A percentile compares a stretch with the other conserved stretches of the same genome.
These are phyloP conservation scores for Boletus reticulatus DNA, from an alignment of 768 basidiomycete genomes.

Conservation along the genomic window DNA sequence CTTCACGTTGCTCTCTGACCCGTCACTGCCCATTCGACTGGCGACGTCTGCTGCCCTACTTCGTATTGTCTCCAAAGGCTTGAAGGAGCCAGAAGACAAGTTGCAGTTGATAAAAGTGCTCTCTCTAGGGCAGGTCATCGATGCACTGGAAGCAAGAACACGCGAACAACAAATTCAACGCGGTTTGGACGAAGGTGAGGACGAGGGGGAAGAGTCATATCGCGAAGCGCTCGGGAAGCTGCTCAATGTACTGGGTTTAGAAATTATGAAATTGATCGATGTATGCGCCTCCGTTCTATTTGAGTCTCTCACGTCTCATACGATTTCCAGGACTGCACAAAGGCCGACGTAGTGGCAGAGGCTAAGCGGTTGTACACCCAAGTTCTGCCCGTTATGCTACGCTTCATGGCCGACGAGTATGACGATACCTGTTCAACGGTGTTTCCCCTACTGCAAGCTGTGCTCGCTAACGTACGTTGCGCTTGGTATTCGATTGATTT, in stretches of 20 bases:
- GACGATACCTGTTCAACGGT: slow-evolving; percentile 88
- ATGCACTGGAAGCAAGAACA: slow-evolving; percentile 76
- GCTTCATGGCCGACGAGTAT: slow-evolving; percentile 86
- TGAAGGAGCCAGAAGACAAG: slow-evolving; percentile 90
- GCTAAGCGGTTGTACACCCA: slow-evolving; percentile 62
- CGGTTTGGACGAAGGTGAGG: slow-evolving; percentile 52
- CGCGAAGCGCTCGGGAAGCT: slow-evolving; percentile 86
- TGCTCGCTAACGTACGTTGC: slow-evolving; percentile 66
- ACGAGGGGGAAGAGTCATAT: slow-evolving; percentile 87
- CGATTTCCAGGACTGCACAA: slow-evolving; percentile 50
- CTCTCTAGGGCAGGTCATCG: slow-evolving; percentile 78
- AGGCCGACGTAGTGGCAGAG: slow-evolving; percentile 60
- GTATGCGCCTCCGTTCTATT: slow-evolving; percentile 35
- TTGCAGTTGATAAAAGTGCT: slow-evolving; percentile 87
- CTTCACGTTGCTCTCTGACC: slow-evolving; percentile 78
- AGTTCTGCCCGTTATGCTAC: slow-evolving; percentile 77
- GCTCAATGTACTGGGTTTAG: slow-evolving; percentile 77
- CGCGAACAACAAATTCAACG: slow-evolving; percentile 62
- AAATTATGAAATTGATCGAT: slow-evolving; percentile 82
- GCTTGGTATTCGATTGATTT: neutral
- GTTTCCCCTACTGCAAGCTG: slow-evolving; percentile 72
- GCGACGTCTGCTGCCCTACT: slow-evolving; percentile 79
- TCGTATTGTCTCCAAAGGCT: slow-evolving; percentile 86
- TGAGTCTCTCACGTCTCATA: slow-evolving; percentile 2
- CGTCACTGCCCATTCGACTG: slow-evolving; percentile 74